Base-by-base conservation (phyloP, 768 basidiomycete species). In the Mycena indigotica region DNA sequence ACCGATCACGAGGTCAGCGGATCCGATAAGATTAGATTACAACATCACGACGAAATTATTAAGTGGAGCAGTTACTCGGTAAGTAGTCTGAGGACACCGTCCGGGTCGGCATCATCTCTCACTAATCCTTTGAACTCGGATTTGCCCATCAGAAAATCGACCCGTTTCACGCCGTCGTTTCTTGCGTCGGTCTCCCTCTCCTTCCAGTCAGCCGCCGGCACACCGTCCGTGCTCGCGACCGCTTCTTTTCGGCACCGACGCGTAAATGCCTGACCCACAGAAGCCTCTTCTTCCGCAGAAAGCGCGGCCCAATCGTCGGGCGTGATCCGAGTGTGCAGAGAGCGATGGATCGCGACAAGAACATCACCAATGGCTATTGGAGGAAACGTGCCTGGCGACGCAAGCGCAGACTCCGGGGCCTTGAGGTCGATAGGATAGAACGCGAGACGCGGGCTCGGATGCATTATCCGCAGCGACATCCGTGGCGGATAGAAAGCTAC, bases 371-470 rank as follows among this genome's bases (percentile, higher is more conserved):
- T 17, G 15, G 46, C 15, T 19, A 56, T 50, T 24, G 55, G 55
- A 4, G 44, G 40, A 10, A 26, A 19, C 24, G 21, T 23, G 17
- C 6, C 28, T 10, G 5, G 5, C 5, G 49, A 16, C 41, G 19
- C 41, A 10, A 10, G 10, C 41, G 41, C 41, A 21, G 5, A 23
- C 17, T 24, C 35, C 5, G 46, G 28, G 21, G 38, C 19, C 52
- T 74, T 67, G 40, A 79, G 53, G 56, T 74, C 70, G 46, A 80
- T 69, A 5, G 75, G 72, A 78, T 79, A 80, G 5, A 70, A 55
- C 1, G 73, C 72, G 46, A 80, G 66, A 17, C 65, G 63, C n/a
- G n/a, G n/a, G n/a, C n/a, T n/a, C 25, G 79, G 72, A 63, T 76
- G 75, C 1, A 69, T 64, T 67, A 80, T 74, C 32, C 72, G 71